These are phyloP conservation scores for Euphorbia celastroides DNA, from an alignment of 441 rosid genomes.

Conservation along the genomic window DNA sequence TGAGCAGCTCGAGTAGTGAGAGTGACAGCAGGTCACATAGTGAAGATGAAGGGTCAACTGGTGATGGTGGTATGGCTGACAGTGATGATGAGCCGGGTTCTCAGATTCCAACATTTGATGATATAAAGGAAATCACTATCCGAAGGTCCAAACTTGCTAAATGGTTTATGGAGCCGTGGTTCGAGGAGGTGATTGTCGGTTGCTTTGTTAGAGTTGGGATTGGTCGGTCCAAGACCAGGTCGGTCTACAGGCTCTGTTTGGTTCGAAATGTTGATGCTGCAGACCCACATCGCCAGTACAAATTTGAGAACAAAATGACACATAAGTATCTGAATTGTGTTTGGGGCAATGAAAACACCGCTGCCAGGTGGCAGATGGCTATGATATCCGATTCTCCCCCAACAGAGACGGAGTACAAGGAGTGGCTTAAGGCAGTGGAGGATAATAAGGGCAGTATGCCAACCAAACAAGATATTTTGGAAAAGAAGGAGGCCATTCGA, in stretches of 20 bases:
- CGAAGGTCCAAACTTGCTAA: constrained; percentile 87
- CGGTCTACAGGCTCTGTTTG: constrained; percentile 82
- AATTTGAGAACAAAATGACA: constrained; percentile 74
- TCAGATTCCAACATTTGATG: constrained; percentile 61
- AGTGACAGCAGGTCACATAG: constrained; percentile 78
- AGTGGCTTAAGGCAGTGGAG: constrained; percentile 84
- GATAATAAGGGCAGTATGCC: constrained; percentile 78
- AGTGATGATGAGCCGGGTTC: constrained; percentile 83
- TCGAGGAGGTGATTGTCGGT: constrained; percentile 90
- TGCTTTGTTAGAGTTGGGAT: constrained; percentile 95
- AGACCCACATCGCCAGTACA: constrained; percentile 71
- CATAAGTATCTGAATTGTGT: constrained; percentile 71
- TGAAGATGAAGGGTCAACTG: constrained; percentile 80
- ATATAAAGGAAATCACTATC: constrained; percentile 75
- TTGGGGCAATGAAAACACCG: constrained; percentile 88
- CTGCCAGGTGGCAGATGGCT: constrained; percentile 99
- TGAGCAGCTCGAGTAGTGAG: constrained; percentile 74
- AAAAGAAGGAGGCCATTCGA: constrained; percentile 75
- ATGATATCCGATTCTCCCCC: constrained; percentile 97
- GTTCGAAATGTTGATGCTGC: constrained; percentile 89
- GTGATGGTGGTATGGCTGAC: constrained; percentile 78
- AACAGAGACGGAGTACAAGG: constrained; percentile 77
- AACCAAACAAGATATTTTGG: constrained; percentile 68
- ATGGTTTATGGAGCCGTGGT: constrained; percentile 99
- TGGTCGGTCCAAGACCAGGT: constrained; percentile 67